phyloP scores from a whole-genome alignment of 1,284 basidiomycete species.

The Waitea zeae region DNA sequence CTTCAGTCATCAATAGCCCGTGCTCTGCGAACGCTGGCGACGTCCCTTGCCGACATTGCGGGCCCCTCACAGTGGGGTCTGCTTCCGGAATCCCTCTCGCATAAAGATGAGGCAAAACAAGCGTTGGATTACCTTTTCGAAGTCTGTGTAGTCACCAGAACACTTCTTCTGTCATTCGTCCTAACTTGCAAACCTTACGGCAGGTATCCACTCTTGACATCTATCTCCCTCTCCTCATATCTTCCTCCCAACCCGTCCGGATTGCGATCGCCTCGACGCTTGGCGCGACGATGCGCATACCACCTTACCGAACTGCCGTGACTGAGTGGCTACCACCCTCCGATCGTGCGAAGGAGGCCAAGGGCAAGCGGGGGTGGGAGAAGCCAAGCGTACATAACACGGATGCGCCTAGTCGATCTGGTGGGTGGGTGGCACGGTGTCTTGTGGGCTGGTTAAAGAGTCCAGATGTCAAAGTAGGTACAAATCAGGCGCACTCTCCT shows the following conservation, averaged over 20 bases:
- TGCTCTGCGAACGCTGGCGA: constrained; percentile 38
- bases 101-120: constrained; percentile 31
- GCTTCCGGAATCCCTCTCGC: constrained; percentile 21
- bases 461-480: constrained; percentile 29
- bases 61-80: constrained; percentile 55
- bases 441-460: constrained; percentile 28
- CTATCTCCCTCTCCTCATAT: constrained; percentile 24
- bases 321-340: constrained; percentile 43
- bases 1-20: constrained; percentile 8
- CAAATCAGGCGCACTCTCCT: too few species aligned
- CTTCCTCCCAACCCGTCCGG: constrained; percentile 13
- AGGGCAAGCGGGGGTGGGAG: constrained; percentile 53
- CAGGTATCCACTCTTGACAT: constrained; percentile 47
- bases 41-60: constrained; percentile 39
- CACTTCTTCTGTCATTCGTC: not conserved
- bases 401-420: constrained; percentile 25
- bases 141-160: constrained; percentile 16
- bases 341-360: constrained; percentile 35
- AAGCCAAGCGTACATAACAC: constrained; percentile 22
- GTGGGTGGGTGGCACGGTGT: constrained; percentile 38
- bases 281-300: constrained; percentile 28
- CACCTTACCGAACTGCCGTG: constrained; percentile 36
- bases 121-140: constrained; percentile 44
- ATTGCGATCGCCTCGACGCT: constrained; percentile 41
- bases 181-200: constrained; percentile 25